Base-by-base conservation (phyloP, 164 flowering plant species). In the Chloranthus sessilifolius region DNA sequence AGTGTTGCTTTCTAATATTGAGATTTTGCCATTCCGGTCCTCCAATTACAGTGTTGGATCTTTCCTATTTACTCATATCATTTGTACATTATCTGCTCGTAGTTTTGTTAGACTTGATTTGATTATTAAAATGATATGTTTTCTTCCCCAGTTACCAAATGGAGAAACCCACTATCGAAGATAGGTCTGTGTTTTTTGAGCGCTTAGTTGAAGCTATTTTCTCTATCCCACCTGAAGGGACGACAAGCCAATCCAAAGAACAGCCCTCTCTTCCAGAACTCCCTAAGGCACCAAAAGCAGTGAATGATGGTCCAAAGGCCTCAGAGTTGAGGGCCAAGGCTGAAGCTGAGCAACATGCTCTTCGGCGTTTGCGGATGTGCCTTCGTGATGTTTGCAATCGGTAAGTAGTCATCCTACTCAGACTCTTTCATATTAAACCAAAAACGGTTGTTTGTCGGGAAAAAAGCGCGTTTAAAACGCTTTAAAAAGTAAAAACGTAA, bases 261-360 rank as follows among this genome's bases (percentile, higher is more conserved):
- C 52, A 76, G 14, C 62, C 30, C 16, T 55, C 77, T 45, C 73
- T 73, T 67, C 71, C 84, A 50, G 92, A 94, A 62, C 92, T 94
- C 44, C 90, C 92, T 28, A 89, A 85, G 66, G 99, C 74, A 35
- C 97, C 96, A 56, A 87, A 85, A 62, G 80, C 75, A 41, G 63
- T 58, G 15, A 75, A 73, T 68, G n/a, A n/a, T n/a, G 96, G 91
- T 51, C 96, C 91, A 51, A 94, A 94, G 74, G 71, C 66, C 22
- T 87, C 99, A 49, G 97, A 94, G 61, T 38, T 94, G 55, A 87
- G 72, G 71, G 87, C 96, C 47, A 85, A 87, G 70, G 86, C 87
- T 52, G 99, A 94, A 76, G 92, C 95, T 45, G 90, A 94, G 82
- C 92, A 86, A 63, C 99, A 94, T 70, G 96, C 96, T 29, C 85